Conservation (phyloP, 805 yeast species). For the Yarrowia sp. region DNA sequence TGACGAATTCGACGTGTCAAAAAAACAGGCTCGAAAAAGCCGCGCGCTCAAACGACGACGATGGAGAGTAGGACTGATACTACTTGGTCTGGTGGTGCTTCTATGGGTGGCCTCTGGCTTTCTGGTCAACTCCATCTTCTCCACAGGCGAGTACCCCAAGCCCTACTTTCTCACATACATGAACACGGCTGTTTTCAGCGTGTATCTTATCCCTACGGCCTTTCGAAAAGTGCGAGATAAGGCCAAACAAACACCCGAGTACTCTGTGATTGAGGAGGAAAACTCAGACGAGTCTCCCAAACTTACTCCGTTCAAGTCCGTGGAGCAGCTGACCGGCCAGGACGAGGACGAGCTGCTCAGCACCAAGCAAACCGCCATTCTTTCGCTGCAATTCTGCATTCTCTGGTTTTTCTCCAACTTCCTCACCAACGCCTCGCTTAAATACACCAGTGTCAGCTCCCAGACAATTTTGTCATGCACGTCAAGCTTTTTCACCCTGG, state of each 20-base stretch:
- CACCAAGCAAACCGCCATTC: conserved; percentile 59
- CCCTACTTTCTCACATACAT: conserved; percentile 92
- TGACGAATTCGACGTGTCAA: background rate
- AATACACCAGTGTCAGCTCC: conserved; percentile 88
- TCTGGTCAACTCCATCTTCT: conserved; percentile 70
- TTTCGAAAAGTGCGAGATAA: background rate
- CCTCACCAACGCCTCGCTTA: conserved; percentile 80
- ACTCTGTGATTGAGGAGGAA: background rate
- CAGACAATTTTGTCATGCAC: conserved; percentile 93
- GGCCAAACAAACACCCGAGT: conserved; percentile 17
- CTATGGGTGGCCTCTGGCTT: conserved; percentile 93
- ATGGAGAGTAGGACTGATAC: conserved; percentile 78
- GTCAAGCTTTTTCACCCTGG: conserved; percentile 85
- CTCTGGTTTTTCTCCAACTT: conserved; percentile 91
- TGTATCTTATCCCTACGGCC: conserved; percentile 53
- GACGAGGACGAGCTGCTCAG: conserved; percentile 31
- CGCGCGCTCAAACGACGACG: conserved; percentile 30
- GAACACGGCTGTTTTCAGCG: conserved; percentile 79
- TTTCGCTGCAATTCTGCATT: conserved; percentile 78
- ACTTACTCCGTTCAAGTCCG: conserved; percentile 1
- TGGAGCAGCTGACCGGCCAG: conserved; percentile 25
- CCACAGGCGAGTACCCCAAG: conserved; percentile 67
- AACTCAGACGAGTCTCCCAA: conserved; percentile 24
- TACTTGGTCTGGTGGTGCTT: conserved; percentile 71
- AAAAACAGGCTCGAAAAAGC: background rate